Evolutionary conservation across 345 rosid genomes (phyloP), one percentile per base, ranked within the genome.

Genomic region (Eutrema japonicum): DNA sequence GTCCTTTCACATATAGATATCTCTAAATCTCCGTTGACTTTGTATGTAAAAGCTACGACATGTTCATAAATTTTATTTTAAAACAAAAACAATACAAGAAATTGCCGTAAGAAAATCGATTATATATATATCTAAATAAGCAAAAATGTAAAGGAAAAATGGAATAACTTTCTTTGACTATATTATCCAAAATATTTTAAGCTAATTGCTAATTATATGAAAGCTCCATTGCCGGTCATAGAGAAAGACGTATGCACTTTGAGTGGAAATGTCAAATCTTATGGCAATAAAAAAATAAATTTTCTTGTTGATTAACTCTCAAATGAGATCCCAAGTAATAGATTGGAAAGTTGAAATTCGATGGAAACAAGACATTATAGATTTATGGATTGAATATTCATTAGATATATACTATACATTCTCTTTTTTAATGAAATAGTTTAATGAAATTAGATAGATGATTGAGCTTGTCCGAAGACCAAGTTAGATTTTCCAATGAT

Each of bases 151-250:
- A n/a, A 14, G 50, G n/a, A 43, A n/a, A 46, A 46, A n/a, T 2
- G n/a, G 11, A 70, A 41, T 13, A 46, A 35, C 3, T 57, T 40
- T 70, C 48, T 13, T 58, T 70, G 41, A 70, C 49, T 11, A 30
- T 33, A 69, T 18, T 3, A 7, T 29, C 33, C 8, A 6, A 55
- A 11, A 35, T 43, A 18, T 33, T 56, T 45, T 12, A 33, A 56
- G 64, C 55, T 55, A 43, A 26, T 54, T 55, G 73, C 26, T 43
- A 30, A n/a, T 18, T 18, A 13, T 45, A 45, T 45, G 18, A 45
- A 45, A 45, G 4, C 0, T 45, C 18, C 18, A 13, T 5, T n/a
- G 18, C 0, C 49, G 16, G 49, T 45, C 49, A 45, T 45, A 45
- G n/a, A 45, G 49, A n/a, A 22, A 22, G 41, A 33, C 41, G 40